Conservation (phyloP, 108 stramenopile genomes). For the Schizochytrium sp. region DNA sequence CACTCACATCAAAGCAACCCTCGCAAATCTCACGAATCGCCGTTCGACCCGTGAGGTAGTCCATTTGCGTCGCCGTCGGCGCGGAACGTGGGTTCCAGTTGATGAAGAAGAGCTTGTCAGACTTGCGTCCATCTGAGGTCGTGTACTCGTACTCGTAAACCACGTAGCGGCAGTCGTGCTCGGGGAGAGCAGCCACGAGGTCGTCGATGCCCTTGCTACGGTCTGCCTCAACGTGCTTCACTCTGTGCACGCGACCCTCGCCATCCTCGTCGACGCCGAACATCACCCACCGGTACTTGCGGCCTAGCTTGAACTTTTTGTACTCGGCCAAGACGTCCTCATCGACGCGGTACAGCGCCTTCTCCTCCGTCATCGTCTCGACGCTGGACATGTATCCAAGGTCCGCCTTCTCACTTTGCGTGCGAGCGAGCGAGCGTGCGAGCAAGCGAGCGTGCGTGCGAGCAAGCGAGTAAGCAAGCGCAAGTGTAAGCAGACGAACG, state of each 20-base stretch:
- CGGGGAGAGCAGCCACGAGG: slow-evolving; percentile 31
- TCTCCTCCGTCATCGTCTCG: not conserved
- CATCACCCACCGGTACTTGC: slow-evolving; percentile 21
- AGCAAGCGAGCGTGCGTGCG: too few relatives aligned
- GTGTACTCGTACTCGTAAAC: slow-evolving; percentile 47
- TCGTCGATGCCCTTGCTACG: slow-evolving; percentile 20
- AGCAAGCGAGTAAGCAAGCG: too few relatives aligned
- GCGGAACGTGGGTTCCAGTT: slow-evolving; percentile 43
- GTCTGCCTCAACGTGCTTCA: not conserved
- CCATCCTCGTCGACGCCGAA: not conserved
- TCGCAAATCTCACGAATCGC: slow-evolving; percentile 20
- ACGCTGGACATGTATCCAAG: too few relatives aligned
- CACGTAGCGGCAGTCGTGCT: slow-evolving; percentile 41
- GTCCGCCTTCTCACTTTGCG: too few relatives aligned
- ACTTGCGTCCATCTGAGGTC: slow-evolving; percentile 41
- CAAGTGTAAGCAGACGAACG: too few relatives aligned
- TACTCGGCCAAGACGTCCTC: not conserved
- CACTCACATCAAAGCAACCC: not conserved
- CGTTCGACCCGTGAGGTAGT: slow-evolving; percentile 24
- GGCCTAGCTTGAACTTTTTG: not conserved
- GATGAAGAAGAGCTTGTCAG: slow-evolving; percentile 45
- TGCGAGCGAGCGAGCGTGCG: too few relatives aligned
- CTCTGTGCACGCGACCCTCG: not conserved
- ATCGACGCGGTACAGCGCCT: slow-evolving; percentile 1
- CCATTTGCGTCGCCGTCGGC: slow-evolving; percentile 43